Percentiles rank a stretch among this genome's conserved stretches.
These are phyloP conservation scores for Colletotrichum viniferum DNA, from an alignment of 2,329 filamentous ascomycete genomes.

Conservation along the genomic window DNA sequence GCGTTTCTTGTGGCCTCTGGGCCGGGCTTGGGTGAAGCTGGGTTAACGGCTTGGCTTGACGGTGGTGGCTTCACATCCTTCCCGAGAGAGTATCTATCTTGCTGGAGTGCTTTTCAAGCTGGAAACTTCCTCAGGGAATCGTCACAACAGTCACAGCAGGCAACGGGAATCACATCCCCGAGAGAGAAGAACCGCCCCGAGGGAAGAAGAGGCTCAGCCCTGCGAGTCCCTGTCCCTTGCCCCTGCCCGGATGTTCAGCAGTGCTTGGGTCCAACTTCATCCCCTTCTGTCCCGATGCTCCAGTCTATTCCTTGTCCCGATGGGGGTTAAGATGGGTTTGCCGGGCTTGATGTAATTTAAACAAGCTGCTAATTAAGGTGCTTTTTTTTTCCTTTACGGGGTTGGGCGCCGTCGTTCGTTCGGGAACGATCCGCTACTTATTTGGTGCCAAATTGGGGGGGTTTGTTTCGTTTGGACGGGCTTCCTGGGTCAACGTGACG, in stretches of 20 bases:
- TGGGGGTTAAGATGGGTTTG: not conserved
- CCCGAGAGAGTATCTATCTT: not conserved
- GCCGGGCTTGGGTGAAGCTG: not conserved
- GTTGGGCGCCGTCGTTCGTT: not conserved
- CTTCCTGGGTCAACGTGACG: not conserved
- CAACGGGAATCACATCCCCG: not conserved
- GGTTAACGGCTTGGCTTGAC: not conserved
- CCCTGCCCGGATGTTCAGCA: not conserved
- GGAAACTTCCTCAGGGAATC: not conserved
- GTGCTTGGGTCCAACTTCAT: not conserved
- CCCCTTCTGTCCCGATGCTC: not conserved
- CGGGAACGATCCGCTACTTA: not conserved
- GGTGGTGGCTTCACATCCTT: not conserved
- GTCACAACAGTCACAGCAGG: no score
- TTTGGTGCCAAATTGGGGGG: not conserved
- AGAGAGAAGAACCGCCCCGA: not conserved
- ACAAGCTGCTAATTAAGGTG: not conserved
- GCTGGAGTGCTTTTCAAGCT: not conserved
- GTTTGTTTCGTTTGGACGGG: not conserved
- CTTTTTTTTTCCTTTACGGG: not conserved
- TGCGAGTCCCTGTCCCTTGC: not conserved
- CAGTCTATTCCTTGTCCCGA: not conserved
- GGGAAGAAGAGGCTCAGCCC: not conserved
- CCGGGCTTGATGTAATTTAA: not conserved
- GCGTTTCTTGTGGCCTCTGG: not conserved